Conservation (phyloP, 768 basidiomycete species). For the Tricholoma flavovirens region DNA sequence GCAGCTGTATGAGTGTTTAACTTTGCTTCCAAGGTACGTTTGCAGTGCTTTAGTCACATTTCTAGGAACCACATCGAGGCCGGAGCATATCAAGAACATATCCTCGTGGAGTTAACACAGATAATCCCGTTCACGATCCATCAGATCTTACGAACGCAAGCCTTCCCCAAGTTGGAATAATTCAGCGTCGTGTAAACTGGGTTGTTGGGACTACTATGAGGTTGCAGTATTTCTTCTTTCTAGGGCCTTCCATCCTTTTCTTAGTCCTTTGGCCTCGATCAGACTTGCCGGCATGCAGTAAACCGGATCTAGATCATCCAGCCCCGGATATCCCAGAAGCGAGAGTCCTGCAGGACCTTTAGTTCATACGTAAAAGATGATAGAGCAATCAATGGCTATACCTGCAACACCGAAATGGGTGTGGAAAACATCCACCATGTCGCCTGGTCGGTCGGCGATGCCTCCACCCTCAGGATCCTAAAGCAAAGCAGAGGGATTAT, state of each 20-base stretch:
- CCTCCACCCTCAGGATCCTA: constrained; percentile 90
- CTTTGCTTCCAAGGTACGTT: no score
- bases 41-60: no score
- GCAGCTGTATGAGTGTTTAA: no score
- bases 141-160: neutral
- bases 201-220: no score
- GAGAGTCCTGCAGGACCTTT: constrained; percentile 59
- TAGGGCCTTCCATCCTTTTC: neutral
- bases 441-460: constrained; percentile 88
- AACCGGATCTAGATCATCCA: constrained; percentile 86
- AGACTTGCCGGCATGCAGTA: constrained; percentile 90
- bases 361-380: neutral
- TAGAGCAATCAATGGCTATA: constrained; percentile 16
- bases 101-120: neutral
- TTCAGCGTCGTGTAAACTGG: neutral
- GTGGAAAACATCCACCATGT: constrained; percentile 97
- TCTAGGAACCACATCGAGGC: no score
- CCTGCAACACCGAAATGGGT: constrained; percentile 91
- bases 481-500: neutral
- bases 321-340: constrained; percentile 77
- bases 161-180: neutral
- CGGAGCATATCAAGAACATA: no score
- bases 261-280: constrained; percentile 37
- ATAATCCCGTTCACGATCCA: neutral
- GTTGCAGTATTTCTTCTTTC: neutral